Base-by-base conservation (phyloP, 1,284 basidiomycete genomes). In the Boletus hoseneyae region DNA sequence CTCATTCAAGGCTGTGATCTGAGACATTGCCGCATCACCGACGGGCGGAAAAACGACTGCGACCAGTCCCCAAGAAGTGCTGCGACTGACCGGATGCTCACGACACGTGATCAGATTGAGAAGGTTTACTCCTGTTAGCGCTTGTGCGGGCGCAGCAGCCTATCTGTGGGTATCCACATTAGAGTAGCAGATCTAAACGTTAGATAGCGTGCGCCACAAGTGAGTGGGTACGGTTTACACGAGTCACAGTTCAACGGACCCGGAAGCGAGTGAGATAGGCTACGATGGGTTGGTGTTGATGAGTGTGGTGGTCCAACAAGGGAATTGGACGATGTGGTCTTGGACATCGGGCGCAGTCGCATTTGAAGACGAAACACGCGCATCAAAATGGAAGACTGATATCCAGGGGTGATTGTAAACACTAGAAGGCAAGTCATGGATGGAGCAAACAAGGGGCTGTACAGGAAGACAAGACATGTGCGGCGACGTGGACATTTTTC, bases 321-420 rank as follows among this genome's bases (percentile, higher is more conserved):
- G 42, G 58, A 51, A 61, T 59, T 54, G 47, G 53, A 60, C 51
- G 44, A 52, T 55, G 54, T 42, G 46, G 48, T 45, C 47, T 58
- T 62, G 34, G 36, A 59, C 48, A 67, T 64, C 65, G 61, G 64
- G 47, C 64, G 64, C 51, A 66, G 62, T 61, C 42, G 47, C 38
- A 65, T 65, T 64, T 65, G 59, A 65, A 49, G 52, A 64, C 52
- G 42, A 38, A 60, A 67, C 64, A 65, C 67, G 64, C 64, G 66
- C 67, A 65, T 65, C 64, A 65, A 37, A 65, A 65, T 65, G 64
- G 64, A 65, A 69, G 65, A 53, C 35, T 42, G 52, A 56, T 54
- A 48, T 57, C 52, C 60, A 69, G 66, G 61, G 63, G 53, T 51
- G 56, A 50, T 45, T 51, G 47, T 52, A 41, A 25, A 34, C 44